phyloP scores from a whole-genome alignment of 2,329 filamentous ascomycete species.

The Fusarium sarcochroum region DNA sequence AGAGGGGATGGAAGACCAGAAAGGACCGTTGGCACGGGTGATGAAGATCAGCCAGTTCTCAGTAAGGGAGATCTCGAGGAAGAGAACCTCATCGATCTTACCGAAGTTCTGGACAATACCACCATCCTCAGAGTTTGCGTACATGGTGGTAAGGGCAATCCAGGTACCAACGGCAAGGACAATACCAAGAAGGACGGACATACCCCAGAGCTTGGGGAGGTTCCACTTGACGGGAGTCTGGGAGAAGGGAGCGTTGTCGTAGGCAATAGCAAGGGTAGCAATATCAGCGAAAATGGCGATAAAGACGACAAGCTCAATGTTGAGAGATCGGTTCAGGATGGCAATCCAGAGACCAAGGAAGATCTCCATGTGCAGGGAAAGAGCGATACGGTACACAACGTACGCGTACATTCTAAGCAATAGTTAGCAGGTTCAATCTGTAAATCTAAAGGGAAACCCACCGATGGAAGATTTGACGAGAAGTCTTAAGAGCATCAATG shows the following conservation, averaged over 20 bases:
- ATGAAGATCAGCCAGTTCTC: constrained; percentile 99
- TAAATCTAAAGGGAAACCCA: fast-evolving
- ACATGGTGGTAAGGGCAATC: constrained; percentile 91
- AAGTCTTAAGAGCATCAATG: constrained; percentile 93
- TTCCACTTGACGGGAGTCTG: constrained; percentile 95
- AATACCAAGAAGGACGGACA: constrained; percentile 86
- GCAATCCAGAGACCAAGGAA: constrained; percentile 94
- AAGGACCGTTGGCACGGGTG: constrained; percentile 91
- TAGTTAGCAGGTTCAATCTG: not conserved
- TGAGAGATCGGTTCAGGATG: constrained; percentile 85
- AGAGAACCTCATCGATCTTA: constrained; percentile 84
- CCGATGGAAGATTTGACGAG: constrained; percentile 94
- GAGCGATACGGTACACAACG: constrained; percentile 93
- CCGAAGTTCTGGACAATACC: constrained; percentile 94
- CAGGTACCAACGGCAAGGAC: constrained; percentile 87
- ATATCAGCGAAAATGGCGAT: constrained; percentile 95
- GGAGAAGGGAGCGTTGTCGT: constrained; percentile 92
- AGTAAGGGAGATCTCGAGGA: constrained; percentile 90
- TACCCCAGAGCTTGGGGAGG: constrained; percentile 92
- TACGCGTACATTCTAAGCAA: constrained; percentile 85
- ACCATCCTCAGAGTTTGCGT: constrained; percentile 75
- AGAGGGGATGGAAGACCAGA: constrained; percentile 91
- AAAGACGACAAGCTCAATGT: constrained; percentile 91
- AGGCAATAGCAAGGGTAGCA: constrained; percentile 91
- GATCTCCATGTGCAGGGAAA: constrained; percentile 92